Evolutionary conservation across 495 filamentous ascomycete genomes (phyloP), one percentile per base, ranked within the genome.

Genomic region (Thermothielavioides terrestris): DNA sequence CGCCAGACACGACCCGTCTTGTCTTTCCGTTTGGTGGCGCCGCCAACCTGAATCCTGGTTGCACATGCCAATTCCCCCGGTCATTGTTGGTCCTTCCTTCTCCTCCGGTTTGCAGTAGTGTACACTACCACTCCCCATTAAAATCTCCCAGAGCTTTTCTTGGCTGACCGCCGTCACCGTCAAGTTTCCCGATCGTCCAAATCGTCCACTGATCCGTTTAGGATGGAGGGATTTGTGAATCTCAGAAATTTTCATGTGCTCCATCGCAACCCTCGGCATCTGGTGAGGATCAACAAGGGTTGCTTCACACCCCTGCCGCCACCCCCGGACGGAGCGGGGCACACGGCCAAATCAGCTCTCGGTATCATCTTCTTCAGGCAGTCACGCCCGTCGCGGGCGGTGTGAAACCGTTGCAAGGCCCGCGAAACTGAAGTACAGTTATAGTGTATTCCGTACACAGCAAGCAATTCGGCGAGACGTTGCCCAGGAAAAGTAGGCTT

Each of bases 241-340:
- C 6, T 11, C 31, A 30, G 23, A 57, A 56, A 56, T 61, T 64
- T 59, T 61, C 61, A 64, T 62, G 54, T 64, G 59, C 53, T 64
- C 55, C 53, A 49, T 46, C 22, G 28, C 7, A 22, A 28, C 42
- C 7, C 23, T 34, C 25, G 48, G 26, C 32, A 63, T 43, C 51
- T 55, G 60, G 60, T 60, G 60, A 63, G 60, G 59, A 36, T 44
- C 27, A 44, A 28, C 57, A 56, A 30, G 54, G 50, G 23, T 50
- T 10, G 26, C 34, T 39, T 32, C 6, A 6, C 34, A 31, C 51
- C 57, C 59, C 48, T 58, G 45, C 32, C 44, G 25, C 34, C 35
- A 51, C 46, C 53, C 55, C 62, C 46, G n/a, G 28, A 46, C 35
- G 46, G 38, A 51, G 52, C 31, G 53, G 55, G 39, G 48, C 55